Evolutionary conservation across 1,139 yeast genomes (phyloP).

Genomic region (Lizanozyma gosingica): DNA sequence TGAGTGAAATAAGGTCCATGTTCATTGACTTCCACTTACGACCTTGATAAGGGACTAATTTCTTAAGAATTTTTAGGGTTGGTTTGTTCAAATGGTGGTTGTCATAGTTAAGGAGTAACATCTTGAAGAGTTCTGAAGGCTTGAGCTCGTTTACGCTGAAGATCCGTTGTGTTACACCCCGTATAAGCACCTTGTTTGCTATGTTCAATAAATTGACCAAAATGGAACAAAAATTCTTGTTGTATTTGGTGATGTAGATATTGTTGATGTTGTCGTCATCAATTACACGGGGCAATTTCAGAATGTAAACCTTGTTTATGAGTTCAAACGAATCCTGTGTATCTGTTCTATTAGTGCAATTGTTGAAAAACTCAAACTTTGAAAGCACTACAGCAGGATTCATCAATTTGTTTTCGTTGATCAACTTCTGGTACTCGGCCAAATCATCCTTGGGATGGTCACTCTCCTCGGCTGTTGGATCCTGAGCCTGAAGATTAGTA

Average conservation of each 20-base stretch:
- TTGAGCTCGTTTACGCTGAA: slow-evolving; percentile 47
- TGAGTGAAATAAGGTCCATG: slow-evolving; percentile 88
- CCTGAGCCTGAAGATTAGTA: slow-evolving; percentile 19
- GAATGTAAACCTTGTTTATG: slow-evolving; percentile 8
- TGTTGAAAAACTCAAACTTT: slow-evolving; percentile 34
- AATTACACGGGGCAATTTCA: slow-evolving; percentile 17
- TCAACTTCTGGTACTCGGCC: slow-evolving; percentile 29
- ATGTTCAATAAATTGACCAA: slow-evolving; percentile 37
- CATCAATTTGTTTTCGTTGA: slow-evolving; percentile 31
- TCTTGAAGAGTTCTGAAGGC: slow-evolving; percentile 42
- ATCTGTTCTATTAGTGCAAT: slow-evolving; percentile 18
- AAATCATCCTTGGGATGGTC: slow-evolving; percentile 11
- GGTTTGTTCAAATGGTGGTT: slow-evolving; percentile 61
- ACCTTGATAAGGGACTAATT: slow-evolving; percentile 84
- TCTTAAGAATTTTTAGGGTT: slow-evolving; percentile 63
- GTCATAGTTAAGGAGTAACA: slow-evolving; percentile 41
- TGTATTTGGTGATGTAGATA: slow-evolving; percentile 21
- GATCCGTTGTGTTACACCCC: slow-evolving; percentile 43
- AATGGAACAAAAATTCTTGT: slow-evolving; percentile 35
- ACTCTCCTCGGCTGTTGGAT: slow-evolving; percentile 4
- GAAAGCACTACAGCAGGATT: slow-evolving; percentile 38
- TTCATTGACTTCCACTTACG: slow-evolving; percentile 90
- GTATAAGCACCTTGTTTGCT: slow-evolving; percentile 36
- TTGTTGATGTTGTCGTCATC: slow-evolving; percentile 22
- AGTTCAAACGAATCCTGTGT: slow-evolving; percentile 1